phyloP scores from a whole-genome alignment of 1,284 basidiomycete species.

The Amylostereum chailletii region DNA sequence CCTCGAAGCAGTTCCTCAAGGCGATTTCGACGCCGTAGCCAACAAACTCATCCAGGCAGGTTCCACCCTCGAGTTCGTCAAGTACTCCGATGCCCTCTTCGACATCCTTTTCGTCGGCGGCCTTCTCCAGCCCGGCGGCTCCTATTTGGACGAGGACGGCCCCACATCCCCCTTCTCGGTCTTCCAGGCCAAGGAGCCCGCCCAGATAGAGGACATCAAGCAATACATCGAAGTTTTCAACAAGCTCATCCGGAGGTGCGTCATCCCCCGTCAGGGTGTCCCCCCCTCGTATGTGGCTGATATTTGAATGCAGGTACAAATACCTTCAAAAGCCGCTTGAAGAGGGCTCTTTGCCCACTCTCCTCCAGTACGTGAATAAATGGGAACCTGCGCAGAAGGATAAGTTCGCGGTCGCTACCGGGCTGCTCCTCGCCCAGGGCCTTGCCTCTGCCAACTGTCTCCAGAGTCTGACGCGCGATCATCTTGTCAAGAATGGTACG shows the following conservation, averaged over 20 bases:
- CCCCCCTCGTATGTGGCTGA: background rate
- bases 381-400: conserved; percentile 72
- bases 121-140: conserved; percentile 91
- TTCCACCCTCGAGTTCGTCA: conserved; percentile 85
- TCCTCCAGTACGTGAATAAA: conserved; percentile 86
- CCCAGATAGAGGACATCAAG: conserved; percentile 78
- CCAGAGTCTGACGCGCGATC: conserved; percentile 82
- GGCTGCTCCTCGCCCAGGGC: conserved; percentile 77
- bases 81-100: conserved; percentile 94
- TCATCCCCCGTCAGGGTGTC: background rate
- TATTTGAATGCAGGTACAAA: conserved; percentile 67
- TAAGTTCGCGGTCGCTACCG: conserved; percentile 77
- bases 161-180: conserved; percentile 78
- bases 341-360: conserved; percentile 71
- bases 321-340: conserved; percentile 96
- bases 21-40: conserved; percentile 78
- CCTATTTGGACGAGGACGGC: conserved; percentile 81
- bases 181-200: conserved; percentile 72
- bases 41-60: conserved; percentile 88
- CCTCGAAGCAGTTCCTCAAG: conserved; percentile 76
- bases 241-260: conserved; percentile 87
- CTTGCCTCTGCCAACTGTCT: conserved; percentile 74
- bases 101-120: conserved; percentile 92
- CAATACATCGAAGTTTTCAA: conserved; percentile 90
- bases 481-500: conserved; percentile 87